phyloP scores from a whole-genome alignment of 306 rosid genomes.

The Parietaria judaica region DNA sequence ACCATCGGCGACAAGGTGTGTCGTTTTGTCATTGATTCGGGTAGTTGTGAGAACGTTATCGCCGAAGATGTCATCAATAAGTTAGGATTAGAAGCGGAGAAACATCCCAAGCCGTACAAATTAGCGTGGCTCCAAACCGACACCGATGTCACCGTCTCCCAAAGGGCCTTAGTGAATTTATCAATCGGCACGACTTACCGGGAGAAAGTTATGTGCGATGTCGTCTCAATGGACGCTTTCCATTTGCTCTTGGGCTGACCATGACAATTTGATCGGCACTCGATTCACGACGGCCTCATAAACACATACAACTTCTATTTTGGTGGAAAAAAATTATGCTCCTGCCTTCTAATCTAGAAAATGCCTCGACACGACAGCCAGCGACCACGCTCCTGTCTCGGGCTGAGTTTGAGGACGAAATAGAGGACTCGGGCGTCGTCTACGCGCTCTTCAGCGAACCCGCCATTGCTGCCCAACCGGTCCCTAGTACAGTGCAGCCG shows the following conservation, averaged over 20 bases:
- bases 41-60: no score
- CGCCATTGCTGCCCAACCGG: no score
- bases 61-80: no score
- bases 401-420: no score
- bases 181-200: not conserved
- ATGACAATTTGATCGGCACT: not conserved
- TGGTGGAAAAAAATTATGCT: not conserved
- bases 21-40: no score
- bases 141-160: not conserved
- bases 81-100: no score
- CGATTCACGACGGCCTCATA: not conserved
- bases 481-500: not conserved
- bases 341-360: not conserved
- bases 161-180: not conserved
- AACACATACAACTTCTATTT: not conserved
- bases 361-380: no score
- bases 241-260: not conserved
- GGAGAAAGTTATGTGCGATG: not conserved
- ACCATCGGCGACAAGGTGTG: no score
- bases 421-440: not conserved
- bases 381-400: not conserved
- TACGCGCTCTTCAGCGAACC: no score
- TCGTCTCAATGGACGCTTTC: not conserved
- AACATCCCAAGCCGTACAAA: no score
- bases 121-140: no score